phyloP scores from a whole-genome alignment of 345 rosid species.

The Cochlearia excelsa region DNA sequence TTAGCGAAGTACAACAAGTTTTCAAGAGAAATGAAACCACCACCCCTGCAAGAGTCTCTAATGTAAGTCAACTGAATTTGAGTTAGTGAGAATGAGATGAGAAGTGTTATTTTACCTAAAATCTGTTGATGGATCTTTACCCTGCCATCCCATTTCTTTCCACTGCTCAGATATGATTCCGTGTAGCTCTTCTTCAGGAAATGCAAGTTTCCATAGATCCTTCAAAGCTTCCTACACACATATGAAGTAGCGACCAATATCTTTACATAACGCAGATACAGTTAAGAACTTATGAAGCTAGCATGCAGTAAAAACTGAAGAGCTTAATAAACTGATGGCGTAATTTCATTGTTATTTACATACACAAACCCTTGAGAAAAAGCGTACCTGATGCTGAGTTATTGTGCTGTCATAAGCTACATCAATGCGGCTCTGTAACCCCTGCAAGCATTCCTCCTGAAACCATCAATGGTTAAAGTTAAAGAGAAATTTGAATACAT shows the following conservation, averaged over 20 bases:
- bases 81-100: not conserved
- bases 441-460: constrained; percentile 90
- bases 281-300: constrained; percentile 1
- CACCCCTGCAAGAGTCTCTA: constrained; percentile 66
- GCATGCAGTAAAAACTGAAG: constrained; percentile 2
- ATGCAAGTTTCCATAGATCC: constrained; percentile 86
- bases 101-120: constrained; percentile 55
- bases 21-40: constrained; percentile 98
- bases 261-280: not conserved
- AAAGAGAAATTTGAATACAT: not conserved
- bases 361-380: constrained; percentile 2
- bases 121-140: constrained; percentile 99
- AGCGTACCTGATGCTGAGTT: constrained; percentile 68
- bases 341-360: not conserved
- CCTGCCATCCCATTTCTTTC: constrained; percentile 99
- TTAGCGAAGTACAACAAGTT: constrained; percentile 84
- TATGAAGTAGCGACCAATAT: constrained; percentile 14
- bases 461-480: not conserved
- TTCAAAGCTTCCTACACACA: constrained; percentile 70
- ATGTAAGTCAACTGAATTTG: constrained; percentile 2
- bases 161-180: constrained; percentile 94
- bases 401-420: constrained; percentile 83
- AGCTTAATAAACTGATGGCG: constrained; percentile 1
- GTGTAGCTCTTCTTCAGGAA: constrained; percentile 83
- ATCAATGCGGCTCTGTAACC: constrained; percentile 83